phyloP scores from a whole-genome alignment of 2,329 filamentous ascomycete species.

The Aspergillus sclerotialis region DNA sequence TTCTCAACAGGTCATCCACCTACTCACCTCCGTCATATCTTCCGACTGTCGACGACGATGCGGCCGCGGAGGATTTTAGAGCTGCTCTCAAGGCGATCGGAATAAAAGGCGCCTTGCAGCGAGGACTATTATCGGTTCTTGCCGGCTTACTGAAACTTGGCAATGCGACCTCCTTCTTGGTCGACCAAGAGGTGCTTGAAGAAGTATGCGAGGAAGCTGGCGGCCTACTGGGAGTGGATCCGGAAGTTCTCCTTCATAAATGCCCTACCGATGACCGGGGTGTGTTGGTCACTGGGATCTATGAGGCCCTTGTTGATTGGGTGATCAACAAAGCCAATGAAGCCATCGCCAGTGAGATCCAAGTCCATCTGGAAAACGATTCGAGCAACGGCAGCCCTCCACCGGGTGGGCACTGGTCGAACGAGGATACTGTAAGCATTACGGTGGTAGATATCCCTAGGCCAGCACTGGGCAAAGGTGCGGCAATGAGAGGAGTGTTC shows the following conservation, averaged over 20 bases:
- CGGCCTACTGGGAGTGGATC: conserved; percentile 76
- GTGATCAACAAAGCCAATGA: conserved; percentile 83
- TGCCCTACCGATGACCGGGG: conserved; percentile 79
- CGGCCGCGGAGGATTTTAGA: conserved; percentile 88
- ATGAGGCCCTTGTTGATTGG: conserved; percentile 93
- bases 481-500: conserved; percentile 85
- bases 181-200: conserved; percentile 79
- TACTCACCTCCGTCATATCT: conserved; percentile 83
- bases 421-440: conserved; percentile 77
- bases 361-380: conserved; percentile 56
- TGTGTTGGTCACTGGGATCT: conserved; percentile 75
- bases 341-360: conserved; percentile 70
- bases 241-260: conserved; percentile 69
- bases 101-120: conserved; percentile 77
- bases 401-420: conserved; percentile 55
- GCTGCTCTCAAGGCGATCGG: conserved; percentile 82
- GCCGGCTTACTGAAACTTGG: conserved; percentile 86
- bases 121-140: conserved; percentile 77
- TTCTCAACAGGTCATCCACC: conserved; percentile 76
- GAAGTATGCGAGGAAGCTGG: conserved; percentile 86
- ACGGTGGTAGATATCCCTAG: conserved; percentile 82
- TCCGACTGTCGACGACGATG: conserved; percentile 84
- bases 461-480: conserved; percentile 72
- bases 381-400: conserved; percentile 50
- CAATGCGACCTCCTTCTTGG: conserved; percentile 75